These are phyloP conservation scores for Oryza meyeriana DNA, from an alignment of 176 grass and related monocot genomes.

Conservation along the genomic window DNA sequence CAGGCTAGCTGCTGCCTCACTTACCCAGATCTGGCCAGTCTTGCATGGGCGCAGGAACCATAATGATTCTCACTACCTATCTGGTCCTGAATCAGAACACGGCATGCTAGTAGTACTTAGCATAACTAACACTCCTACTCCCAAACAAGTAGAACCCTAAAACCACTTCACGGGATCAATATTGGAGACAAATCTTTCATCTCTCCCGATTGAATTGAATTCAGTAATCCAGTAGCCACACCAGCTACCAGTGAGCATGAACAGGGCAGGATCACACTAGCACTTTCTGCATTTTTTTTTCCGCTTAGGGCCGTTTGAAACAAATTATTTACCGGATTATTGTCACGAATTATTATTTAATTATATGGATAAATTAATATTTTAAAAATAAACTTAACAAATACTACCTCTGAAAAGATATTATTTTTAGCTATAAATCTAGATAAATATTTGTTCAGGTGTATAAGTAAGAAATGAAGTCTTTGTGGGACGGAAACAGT, in stretches of 20 bases:
- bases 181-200: neutral
- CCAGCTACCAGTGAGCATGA: neutral
- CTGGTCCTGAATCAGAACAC: constrained; percentile 5
- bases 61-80: constrained; percentile 23
- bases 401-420: no score
- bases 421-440: no score
- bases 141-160: neutral
- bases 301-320: no score
- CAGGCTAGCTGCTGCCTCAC: constrained; percentile 8
- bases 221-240: neutral
- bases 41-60: constrained; percentile 27
- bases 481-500: no score
- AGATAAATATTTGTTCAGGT: no score
- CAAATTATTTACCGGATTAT: no score
- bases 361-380: no score
- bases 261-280: neutral
- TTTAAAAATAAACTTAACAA: no score
- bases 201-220: neutral
- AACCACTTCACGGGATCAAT: neutral
- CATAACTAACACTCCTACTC: neutral
- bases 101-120: neutral
- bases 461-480: no score
- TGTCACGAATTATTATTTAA: no score
- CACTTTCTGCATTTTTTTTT: neutral
- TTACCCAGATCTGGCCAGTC: constrained; percentile 37